phyloP scores from a whole-genome alignment of 1,284 basidiomycete species.

The Pseudozyma flocculosa region DNA sequence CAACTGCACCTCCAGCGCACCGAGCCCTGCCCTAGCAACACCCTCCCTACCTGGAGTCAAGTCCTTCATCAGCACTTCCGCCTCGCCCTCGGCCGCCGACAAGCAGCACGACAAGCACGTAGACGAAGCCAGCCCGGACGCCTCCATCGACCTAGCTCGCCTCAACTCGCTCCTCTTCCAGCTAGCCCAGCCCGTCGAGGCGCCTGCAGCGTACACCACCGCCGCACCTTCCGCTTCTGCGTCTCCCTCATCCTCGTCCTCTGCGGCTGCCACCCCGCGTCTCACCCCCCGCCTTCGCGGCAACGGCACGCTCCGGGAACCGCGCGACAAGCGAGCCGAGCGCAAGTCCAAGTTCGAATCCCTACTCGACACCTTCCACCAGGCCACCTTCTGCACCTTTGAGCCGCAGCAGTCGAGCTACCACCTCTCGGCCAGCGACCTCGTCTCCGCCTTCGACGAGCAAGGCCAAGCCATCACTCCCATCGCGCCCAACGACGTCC shows the following conservation, averaged over 20 bases:
- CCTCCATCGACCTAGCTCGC: constrained; percentile 18
- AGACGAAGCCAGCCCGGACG: background rate
- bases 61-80: constrained; percentile 15
- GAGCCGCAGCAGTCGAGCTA: constrained; percentile 12
- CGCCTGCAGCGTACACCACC: too few relatives aligned
- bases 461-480: constrained; percentile 16
- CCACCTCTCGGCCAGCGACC: constrained; percentile 30
- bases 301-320: constrained; percentile 20
- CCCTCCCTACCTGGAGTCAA: constrained; percentile 2
- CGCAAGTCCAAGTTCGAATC: constrained; percentile 35
- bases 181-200: constrained; percentile 7
- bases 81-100: constrained; percentile 8
- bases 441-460: constrained; percentile 22
- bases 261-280: constrained; percentile 10
- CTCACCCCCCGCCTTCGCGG: constrained; percentile 32
- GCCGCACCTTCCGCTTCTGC: constrained; percentile 11
- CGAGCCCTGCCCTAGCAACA: constrained; percentile 8
- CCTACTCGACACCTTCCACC: constrained; percentile 39
- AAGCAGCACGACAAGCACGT: background rate
- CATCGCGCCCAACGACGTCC: constrained; percentile 32
- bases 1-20: constrained; percentile 2
- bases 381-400: constrained; percentile 37
- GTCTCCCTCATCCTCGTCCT: constrained; percentile 5
- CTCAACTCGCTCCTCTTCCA: constrained; percentile 35
- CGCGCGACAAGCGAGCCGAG: constrained; percentile 16